These are phyloP conservation scores for Gaultheria prostrata DNA, from an alignment of 148 eudicot species.

Conservation along the genomic window DNA sequence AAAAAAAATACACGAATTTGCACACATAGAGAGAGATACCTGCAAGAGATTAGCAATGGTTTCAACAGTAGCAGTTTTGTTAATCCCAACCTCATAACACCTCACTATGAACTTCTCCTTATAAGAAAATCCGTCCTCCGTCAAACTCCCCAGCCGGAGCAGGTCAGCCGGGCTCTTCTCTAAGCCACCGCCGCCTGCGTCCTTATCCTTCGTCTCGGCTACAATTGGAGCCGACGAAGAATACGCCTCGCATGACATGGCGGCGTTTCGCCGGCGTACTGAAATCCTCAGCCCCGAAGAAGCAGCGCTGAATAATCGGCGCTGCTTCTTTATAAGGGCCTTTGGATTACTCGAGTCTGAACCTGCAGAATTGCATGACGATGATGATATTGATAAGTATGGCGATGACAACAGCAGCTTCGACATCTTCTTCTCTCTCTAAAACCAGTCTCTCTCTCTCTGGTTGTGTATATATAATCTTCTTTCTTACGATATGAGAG, in stretches of 20 bases:
- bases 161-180: slow-evolving; percentile 43
- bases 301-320: slow-evolving; percentile 24
- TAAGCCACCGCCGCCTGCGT: not conserved
- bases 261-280: slow-evolving; percentile 11
- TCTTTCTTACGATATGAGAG: not conserved
- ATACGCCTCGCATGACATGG: slow-evolving; percentile 10
- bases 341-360: slow-evolving; percentile 20
- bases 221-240: slow-evolving; percentile 20
- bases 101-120: slow-evolving; percentile 85
- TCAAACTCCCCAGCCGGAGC: slow-evolving; percentile 66
- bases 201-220: slow-evolving; percentile 2
- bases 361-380: slow-evolving; percentile 29
- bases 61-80: slow-evolving; percentile 91
- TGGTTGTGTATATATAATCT: not conserved
- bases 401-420: no score
- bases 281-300: slow-evolving; percentile 11
- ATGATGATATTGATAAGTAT: no score
- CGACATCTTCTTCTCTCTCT: slow-evolving; percentile 18
- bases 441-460: not conserved
- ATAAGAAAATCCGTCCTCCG: slow-evolving; percentile 71
- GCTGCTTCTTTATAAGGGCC: slow-evolving; percentile 33
- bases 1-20: not conserved
- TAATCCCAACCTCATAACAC: slow-evolving; percentile 90
- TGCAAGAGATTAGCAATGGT: slow-evolving; percentile 93
- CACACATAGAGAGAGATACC: slow-evolving; percentile 29